phyloP scores from a whole-genome alignment of 805 yeast genomes.

The Spathaspora sp. region DNA sequence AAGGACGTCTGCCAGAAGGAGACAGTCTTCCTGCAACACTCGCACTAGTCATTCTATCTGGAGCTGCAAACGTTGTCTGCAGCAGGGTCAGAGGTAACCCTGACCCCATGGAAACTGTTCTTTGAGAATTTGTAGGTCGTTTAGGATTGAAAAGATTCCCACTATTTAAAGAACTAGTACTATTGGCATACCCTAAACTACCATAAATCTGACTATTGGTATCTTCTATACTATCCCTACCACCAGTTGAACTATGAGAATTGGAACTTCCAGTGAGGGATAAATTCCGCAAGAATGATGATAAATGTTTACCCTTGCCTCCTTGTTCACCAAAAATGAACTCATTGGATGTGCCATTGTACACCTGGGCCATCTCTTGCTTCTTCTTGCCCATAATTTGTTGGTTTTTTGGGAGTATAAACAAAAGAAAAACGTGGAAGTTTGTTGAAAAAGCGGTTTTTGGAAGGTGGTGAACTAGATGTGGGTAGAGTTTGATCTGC shows the following conservation, averaged over 20 bases:
- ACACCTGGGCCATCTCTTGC: constrained; percentile 44
- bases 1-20: too few species aligned
- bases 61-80: neutral
- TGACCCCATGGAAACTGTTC: constrained; percentile 19
- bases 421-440: too few species aligned
- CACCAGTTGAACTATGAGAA: constrained; percentile 2
- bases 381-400: constrained; percentile 37
- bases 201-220: constrained; percentile 39
- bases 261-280: constrained; percentile 30
- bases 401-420: neutral
- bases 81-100: constrained; percentile 7
- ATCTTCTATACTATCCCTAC: constrained; percentile 18
- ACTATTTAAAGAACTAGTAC: neutral
- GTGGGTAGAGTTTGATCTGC: neutral
- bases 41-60: neutral
- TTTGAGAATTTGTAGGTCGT: constrained; percentile 11
- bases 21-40: neutral
- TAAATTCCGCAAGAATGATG: constrained; percentile 46
- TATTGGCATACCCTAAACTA: constrained; percentile 15
- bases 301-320: constrained; percentile 58
- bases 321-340: constrained; percentile 67
- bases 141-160: constrained; percentile 1
- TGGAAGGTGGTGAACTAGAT: neutral
- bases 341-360: constrained; percentile 43
- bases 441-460: too few species aligned